phyloP scores from a whole-genome alignment of 352 stramenopile species.

The Globisporangium middletonii region DNA sequence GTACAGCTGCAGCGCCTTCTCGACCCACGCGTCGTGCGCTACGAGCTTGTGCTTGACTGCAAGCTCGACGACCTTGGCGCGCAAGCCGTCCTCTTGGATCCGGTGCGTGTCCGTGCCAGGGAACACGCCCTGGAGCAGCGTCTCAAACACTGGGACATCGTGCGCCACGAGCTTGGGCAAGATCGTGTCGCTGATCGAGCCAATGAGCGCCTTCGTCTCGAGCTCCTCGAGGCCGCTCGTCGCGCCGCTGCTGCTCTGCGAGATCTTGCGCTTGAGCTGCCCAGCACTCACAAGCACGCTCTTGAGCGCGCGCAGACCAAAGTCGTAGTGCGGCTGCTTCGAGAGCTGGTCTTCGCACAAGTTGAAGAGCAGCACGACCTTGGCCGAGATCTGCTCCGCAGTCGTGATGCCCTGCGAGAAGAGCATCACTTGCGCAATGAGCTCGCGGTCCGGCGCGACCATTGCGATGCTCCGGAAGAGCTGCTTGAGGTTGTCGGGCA shows the following conservation, averaged over 20 bases:
- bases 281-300: constrained; percentile 98
- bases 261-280: constrained; percentile 95
- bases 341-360: constrained; percentile 97
- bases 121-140: constrained; percentile 96
- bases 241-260: constrained; percentile 23
- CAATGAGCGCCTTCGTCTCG: constrained; percentile 94
- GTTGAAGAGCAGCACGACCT: constrained; percentile 98
- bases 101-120: constrained; percentile 84
- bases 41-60: constrained; percentile 88
- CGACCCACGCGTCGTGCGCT: constrained; percentile 90
- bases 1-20: constrained; percentile 99
- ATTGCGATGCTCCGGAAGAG: constrained; percentile 99
- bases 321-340: constrained; percentile 99
- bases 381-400: constrained; percentile 94
- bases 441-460: constrained; percentile 97
- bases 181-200: constrained; percentile 98
- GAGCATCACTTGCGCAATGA: constrained; percentile 99
- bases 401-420: constrained; percentile 99
- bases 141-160: constrained; percentile 96
- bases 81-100: constrained; percentile 87
- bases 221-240: constrained; percentile 52
- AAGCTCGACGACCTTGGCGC: constrained; percentile 87
- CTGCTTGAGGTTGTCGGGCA: constrained; percentile 98
- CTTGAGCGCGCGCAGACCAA: constrained; percentile 98
- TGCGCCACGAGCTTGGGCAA: constrained; percentile 98